Evolutionary conservation across 2,329 filamentous ascomycete species (phyloP).

Genomic region (Xylariaceae sp.): DNA sequence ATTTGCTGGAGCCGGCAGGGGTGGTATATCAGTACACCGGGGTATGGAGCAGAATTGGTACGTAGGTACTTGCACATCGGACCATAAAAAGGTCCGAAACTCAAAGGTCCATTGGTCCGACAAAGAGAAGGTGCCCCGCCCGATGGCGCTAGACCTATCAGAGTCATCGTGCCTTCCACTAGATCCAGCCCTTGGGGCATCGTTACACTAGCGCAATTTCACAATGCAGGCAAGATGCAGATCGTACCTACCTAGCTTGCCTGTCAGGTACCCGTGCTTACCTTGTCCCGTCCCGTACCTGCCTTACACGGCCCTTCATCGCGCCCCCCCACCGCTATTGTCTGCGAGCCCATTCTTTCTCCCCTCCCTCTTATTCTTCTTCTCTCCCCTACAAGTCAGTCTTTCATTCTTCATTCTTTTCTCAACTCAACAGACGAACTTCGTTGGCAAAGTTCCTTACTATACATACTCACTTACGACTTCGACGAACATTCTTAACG

Average conservation of each 20-base stretch:
- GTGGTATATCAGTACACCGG: too few relatives aligned
- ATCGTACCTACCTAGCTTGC: conserved; percentile 8
- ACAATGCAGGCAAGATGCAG: conserved; percentile 9
- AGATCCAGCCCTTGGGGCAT: not conserved
- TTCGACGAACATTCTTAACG: conserved; percentile 21
- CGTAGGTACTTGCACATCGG: too few relatives aligned
- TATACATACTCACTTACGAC: conserved; percentile 19
- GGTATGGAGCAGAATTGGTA: too few relatives aligned
- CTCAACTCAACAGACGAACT: conserved; percentile 24
- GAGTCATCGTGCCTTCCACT: conserved; percentile 4
- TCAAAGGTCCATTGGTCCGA: not conserved
- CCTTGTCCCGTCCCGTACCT: not conserved
- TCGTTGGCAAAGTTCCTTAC: conserved; percentile 32
- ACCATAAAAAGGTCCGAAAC: not conserved
- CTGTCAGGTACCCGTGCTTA: conserved; percentile 27
- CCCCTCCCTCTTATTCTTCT: conserved; percentile 3
- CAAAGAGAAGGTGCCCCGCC: conserved; percentile 2
- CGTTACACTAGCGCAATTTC: conserved; percentile 11
- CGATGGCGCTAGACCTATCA: conserved; percentile 10
- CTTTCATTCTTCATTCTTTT: conserved; percentile 17
- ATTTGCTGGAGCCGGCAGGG: too few relatives aligned
- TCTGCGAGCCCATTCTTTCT: conserved; percentile 12
- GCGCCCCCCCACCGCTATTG: not conserved
- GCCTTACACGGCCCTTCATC: not conserved
- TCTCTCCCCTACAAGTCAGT: conserved; percentile 3